phyloP scores from a whole-genome alignment of 1,139 yeast genomes.

The Hyphopichia khmerensis region DNA sequence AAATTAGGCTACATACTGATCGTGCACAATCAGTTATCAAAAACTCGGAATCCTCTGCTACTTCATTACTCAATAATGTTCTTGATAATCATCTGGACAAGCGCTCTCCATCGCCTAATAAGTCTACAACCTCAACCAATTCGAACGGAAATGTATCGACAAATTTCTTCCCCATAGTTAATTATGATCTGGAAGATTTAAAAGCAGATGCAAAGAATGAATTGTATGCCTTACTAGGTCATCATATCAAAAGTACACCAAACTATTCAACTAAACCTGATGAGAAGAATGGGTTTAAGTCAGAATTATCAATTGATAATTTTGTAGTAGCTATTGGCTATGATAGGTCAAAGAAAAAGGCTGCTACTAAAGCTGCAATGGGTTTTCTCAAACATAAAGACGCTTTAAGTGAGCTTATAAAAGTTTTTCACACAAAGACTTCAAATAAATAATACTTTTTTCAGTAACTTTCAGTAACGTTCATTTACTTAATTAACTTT shows the following conservation, averaged over 20 bases:
- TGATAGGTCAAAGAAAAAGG: conserved; percentile 46
- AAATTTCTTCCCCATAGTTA: conserved; percentile 31
- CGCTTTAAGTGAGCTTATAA: conserved; percentile 22
- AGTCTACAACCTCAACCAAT: neutral
- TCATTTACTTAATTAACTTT: no score
- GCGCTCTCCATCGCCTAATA: neutral
- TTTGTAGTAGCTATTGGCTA: conserved; percentile 35
- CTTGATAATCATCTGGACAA: neutral
- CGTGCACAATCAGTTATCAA: conserved; percentile 40
- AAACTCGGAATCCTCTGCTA: conserved; percentile 6
- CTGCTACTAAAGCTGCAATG: conserved; percentile 49
- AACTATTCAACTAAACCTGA: conserved; percentile 35
- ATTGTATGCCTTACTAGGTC: conserved; percentile 44
- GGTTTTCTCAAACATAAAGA: conserved; percentile 36
- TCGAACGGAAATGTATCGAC: neutral
- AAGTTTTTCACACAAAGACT: neutral
- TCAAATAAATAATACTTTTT: no score
- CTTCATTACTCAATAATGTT: neutral
- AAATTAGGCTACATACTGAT: conserved; percentile 61
- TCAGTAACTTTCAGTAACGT: no score
- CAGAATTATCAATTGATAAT: conserved; percentile 38
- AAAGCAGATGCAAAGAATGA: conserved; percentile 40
- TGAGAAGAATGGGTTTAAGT: conserved; percentile 29
- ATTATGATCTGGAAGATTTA: conserved; percentile 22
- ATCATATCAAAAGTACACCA: conserved; percentile 39